Evolutionary conservation across 805 yeast genomes (phyloP).

Genomic region (Monosporozyma servazzii): DNA sequence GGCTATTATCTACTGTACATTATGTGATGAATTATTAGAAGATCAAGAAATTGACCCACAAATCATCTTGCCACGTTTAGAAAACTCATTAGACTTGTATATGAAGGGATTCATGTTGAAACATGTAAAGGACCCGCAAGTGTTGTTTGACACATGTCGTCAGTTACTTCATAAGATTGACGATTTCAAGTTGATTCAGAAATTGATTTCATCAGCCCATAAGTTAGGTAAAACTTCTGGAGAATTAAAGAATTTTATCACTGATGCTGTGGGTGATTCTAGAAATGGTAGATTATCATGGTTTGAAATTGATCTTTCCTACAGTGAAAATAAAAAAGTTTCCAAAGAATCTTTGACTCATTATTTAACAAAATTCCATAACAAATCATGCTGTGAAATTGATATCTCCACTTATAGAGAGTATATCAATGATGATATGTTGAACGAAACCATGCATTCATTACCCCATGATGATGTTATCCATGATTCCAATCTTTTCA

Average conservation of each 20-base stretch:
- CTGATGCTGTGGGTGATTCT: slow-evolving; percentile 26
- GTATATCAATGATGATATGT: slow-evolving; percentile 19
- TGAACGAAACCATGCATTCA: slow-evolving; percentile 11
- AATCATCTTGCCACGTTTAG: slow-evolving; percentile 25
- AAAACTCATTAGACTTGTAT: slow-evolving; percentile 45
- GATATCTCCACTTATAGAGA: slow-evolving; percentile 41
- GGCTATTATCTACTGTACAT: slow-evolving; percentile 45
- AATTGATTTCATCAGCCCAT: slow-evolving; percentile 50
- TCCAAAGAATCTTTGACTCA: slow-evolving; percentile 26
- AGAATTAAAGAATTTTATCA: slow-evolving; percentile 29
- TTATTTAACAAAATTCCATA: slow-evolving; percentile 40
- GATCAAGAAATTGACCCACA: slow-evolving; percentile 26
- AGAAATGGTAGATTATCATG: slow-evolving; percentile 51
- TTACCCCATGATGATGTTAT: slow-evolving; percentile 32
- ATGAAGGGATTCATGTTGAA: slow-evolving; percentile 47
- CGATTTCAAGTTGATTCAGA: slow-evolving; percentile 43
- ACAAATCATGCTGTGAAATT: slow-evolving; percentile 55
- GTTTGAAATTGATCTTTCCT: slow-evolving; percentile 36
- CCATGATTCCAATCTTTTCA: slow-evolving; percentile 40
- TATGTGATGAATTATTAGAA: slow-evolving; percentile 33
- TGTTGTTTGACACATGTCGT: slow-evolving; percentile 34
- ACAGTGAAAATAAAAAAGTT: slow-evolving; percentile 6
- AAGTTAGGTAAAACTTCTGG: slow-evolving; percentile 38
- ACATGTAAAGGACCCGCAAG: slow-evolving; percentile 38
- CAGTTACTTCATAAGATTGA: slow-evolving; percentile 50